phyloP scores from a whole-genome alignment of 2,329 filamentous ascomycete species.

The Cadophora sp. region DNA sequence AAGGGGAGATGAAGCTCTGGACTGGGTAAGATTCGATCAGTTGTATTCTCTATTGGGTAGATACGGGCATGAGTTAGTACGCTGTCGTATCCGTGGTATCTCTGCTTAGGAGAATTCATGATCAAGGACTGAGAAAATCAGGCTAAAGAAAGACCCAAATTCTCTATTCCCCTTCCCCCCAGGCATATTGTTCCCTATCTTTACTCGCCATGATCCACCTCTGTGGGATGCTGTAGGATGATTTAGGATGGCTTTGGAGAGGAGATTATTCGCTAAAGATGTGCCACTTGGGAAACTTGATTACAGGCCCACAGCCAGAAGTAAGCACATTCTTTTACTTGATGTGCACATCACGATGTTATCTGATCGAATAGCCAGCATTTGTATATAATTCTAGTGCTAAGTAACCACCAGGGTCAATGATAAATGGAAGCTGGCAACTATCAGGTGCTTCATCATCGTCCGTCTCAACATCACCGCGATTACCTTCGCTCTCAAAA shows the following conservation, averaged over 20 bases:
- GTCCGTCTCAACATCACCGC: background rate
- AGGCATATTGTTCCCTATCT: no score
- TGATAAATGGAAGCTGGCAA: background rate
- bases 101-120: background rate
- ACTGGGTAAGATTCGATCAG: background rate
- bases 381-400: background rate
- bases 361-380: no score
- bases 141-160: no score
- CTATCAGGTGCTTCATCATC: background rate
- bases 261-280: no score
- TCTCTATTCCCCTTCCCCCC: no score
- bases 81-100: background rate
- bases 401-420: background rate
- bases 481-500: background rate
- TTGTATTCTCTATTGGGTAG: background rate
- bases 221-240: no score
- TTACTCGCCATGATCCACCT: no score
- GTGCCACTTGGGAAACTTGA: no score
- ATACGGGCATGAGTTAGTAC: background rate
- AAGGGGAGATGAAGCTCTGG: conserved; percentile 62
- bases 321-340: background rate
- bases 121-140: background rate
- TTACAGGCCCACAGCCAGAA: background rate
- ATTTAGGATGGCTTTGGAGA: no score
- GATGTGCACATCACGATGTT: no score